Evolutionary conservation across 345 rosid species (phyloP).

Genomic region (Excoecaria cochinchinensis): DNA sequence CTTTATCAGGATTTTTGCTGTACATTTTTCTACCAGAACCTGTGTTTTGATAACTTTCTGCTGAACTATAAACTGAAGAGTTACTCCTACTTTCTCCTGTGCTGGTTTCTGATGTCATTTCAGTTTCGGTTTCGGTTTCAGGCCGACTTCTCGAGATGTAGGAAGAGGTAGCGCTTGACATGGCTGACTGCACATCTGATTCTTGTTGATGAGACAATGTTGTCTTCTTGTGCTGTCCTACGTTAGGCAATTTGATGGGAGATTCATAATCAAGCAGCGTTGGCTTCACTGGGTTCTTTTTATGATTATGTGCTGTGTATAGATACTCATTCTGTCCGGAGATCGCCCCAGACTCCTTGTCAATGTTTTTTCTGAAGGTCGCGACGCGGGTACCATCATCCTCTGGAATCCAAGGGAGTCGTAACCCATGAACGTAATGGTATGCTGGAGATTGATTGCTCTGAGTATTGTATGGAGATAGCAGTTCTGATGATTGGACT

Average conservation of each 20-base stretch:
- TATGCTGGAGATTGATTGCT: background rate
- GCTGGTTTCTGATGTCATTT: background rate
- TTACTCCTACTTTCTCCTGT: background rate
- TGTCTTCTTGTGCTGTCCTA: background rate
- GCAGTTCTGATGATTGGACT: background rate
- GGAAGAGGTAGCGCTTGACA: constrained; percentile 5
- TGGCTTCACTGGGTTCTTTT: background rate
- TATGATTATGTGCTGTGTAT: background rate
- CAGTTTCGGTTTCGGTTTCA: background rate
- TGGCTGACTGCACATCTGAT: background rate
- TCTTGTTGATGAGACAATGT: background rate
- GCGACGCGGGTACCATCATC: background rate
- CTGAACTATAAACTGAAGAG: background rate
- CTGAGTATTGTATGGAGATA: background rate
- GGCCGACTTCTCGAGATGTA: background rate
- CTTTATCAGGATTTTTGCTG: constrained; percentile 9
- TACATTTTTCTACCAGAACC: background rate
- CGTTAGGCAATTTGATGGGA: background rate
- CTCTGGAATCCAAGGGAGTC: background rate
- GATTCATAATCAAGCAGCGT: constrained; percentile 10
- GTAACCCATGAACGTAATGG: constrained; percentile 15
- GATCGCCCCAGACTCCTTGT: too few relatives aligned
- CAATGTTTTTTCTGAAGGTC: background rate
- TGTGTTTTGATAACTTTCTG: background rate
- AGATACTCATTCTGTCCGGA: too few relatives aligned